Conservation (phyloP, 1,284 basidiomycete genomes). For the Ustilago vetiveriae region DNA sequence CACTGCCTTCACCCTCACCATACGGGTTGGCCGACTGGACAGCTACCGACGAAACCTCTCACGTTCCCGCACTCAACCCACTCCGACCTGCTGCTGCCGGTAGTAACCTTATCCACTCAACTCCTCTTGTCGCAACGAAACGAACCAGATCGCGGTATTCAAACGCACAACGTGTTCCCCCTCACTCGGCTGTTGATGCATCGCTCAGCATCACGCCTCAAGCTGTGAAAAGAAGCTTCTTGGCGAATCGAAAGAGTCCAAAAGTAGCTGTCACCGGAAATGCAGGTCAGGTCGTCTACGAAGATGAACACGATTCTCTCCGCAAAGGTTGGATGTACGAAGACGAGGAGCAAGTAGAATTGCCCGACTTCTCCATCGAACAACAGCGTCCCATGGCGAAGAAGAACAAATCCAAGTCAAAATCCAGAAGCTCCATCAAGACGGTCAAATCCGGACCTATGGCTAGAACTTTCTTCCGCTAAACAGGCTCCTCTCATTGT, state of each 20-base stretch:
- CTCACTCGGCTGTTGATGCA: neutral
- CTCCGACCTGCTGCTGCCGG: neutral
- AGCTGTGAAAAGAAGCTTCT: conserved; percentile 3
- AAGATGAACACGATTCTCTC: conserved; percentile 34
- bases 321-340: conserved; percentile 35
- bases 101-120: conserved; percentile 27
- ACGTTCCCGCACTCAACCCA: conserved; percentile 21
- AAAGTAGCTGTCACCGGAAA: neutral
- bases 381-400: conserved; percentile 2
- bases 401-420: conserved; percentile 14
- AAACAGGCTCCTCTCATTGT: too few relatives aligned
- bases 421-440: conserved; percentile 18
- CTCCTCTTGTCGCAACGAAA: conserved; percentile 11
- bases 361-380: conserved; percentile 44
- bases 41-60: conserved; percentile 30
- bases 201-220: conserved; percentile 2
- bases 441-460: conserved; percentile 36
- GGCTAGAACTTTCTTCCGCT: conserved; percentile 37
- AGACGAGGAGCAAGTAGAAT: conserved; percentile 7
- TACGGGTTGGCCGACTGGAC: conserved; percentile 43
- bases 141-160: conserved; percentile 28
- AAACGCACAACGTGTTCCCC: conserved; percentile 26
- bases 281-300: conserved; percentile 2
- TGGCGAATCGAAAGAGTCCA: neutral
- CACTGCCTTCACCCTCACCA: conserved; percentile 31